These are phyloP conservation scores for Scedosporium aurantiacum DNA, from an alignment of 2,329 filamentous ascomycete genomes.

Conservation along the genomic window DNA sequence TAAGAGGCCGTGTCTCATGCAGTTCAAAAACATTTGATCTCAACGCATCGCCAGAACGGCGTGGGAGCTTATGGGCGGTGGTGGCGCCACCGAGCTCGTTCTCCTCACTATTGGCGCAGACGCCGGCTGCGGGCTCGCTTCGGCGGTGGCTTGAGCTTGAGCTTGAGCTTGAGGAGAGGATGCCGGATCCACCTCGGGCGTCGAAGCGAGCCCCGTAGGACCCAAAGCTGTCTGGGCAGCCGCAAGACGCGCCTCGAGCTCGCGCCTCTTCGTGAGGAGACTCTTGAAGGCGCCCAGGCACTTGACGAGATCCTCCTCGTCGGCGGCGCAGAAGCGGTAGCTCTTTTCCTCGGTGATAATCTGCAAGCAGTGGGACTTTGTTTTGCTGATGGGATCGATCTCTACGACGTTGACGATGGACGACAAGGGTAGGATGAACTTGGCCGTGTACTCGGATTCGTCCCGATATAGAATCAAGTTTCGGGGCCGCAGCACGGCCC, in stretches of 20 bases:
- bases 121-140: neutral
- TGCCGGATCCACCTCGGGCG: neutral
- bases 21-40: neutral
- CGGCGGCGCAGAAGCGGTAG: conserved; percentile 62
- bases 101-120: neutral
- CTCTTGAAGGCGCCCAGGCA: conserved; percentile 91
- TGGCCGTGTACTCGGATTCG: conserved; percentile 77
- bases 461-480: conserved; percentile 89
- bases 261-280: conserved; percentile 58
- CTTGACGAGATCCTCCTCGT: conserved; percentile 72
- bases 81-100: neutral
- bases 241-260: conserved; percentile 41
- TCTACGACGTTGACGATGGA: conserved; percentile 84
- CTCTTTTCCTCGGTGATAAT: conserved; percentile 88
- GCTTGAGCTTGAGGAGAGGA: neutral
- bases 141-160: neutral
- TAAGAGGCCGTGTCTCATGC: too few species aligned
- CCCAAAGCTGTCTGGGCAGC: conserved; percentile 10
- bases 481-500: conserved; percentile 79
- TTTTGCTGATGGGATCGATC: conserved; percentile 75
- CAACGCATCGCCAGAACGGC: neutral
- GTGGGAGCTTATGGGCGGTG: neutral
- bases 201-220: neutral
- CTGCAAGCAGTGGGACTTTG: conserved; percentile 79
- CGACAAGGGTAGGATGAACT: conserved; percentile 68